Percentiles rank a stretch among this genome's conserved stretches.
These are phyloP conservation scores for Trifolium subterraneum DNA, from an alignment of 306 rosid genomes.

Conservation along the genomic window DNA sequence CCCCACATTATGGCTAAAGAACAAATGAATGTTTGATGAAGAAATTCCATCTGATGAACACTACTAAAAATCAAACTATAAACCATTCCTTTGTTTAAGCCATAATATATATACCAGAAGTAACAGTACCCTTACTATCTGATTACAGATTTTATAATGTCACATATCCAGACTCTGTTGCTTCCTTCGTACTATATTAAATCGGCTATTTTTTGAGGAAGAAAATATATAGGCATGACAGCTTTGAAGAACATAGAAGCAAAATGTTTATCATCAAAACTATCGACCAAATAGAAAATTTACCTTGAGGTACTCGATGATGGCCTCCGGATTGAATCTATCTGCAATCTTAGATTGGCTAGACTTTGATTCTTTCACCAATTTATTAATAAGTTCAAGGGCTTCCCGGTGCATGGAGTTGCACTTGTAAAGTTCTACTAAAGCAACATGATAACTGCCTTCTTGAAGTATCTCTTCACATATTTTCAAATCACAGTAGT, in stretches of 20 bases:
- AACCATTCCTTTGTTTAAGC: conserved; percentile 20
- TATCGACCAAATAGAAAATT: conserved; percentile 32
- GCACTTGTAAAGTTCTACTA: conserved; percentile 91
- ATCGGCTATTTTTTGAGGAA: conserved; percentile 24
- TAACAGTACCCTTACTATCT: conserved; percentile 27
- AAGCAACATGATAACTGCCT: conserved; percentile 62
- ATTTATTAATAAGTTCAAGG: conserved; percentile 75
- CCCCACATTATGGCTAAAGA: conserved; percentile 1
- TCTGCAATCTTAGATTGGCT: conserved; percentile 61
- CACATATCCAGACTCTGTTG: conserved; percentile 20
- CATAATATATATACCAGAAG: conserved; percentile 18
- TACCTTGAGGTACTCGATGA: conserved; percentile 97
- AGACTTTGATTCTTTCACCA: conserved; percentile 72
- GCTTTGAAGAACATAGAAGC: conserved; percentile 1
- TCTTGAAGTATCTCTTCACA: conserved; percentile 82
- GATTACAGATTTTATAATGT: conserved; percentile 22
- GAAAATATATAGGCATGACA: conserved; percentile 13
- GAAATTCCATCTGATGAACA: conserved; percentile 11
- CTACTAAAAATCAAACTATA: conserved; percentile 13
- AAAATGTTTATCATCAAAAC: conserved; percentile 23
- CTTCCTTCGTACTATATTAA: conserved; percentile 32
- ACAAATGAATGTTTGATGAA: background rate
- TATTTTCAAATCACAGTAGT: conserved; percentile 89
- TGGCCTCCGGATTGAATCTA: conserved; percentile 78
- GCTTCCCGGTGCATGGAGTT: conserved; percentile 95